Evolutionary conservation across 2,329 filamentous ascomycete genomes (phyloP), one percentile per base, ranked within the genome.

Genomic region (Karstenula rhodostoma): DNA sequence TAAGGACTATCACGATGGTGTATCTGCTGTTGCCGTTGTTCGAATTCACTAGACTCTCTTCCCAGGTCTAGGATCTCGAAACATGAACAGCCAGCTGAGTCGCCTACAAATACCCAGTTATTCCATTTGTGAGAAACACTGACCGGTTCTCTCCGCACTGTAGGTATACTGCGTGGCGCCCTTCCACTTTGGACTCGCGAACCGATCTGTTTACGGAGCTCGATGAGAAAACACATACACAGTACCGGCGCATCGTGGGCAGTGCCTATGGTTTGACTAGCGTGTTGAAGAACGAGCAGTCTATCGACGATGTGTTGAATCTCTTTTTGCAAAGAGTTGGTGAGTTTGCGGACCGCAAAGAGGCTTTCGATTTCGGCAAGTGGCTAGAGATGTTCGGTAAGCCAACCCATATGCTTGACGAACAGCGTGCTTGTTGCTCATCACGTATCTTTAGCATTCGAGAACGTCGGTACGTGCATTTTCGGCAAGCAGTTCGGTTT

Each of bases 361-460:
- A 64, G 37, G 32, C 42, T 10, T 55, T 70, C n/a, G 64, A 70
- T 52, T 55, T 70, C 29, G 63, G 64, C 3, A 17, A 56, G 12
- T 68, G 64, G 66, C 19, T 66, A n/a, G 55, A 68, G 43, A 78
- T 76, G 74, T 79, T 74, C 57, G 64, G 35, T 29, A 29, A 43
- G 33, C 29, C 22, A 4, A 32, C 2, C 7, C 48, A 15, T 35
- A 4, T 51, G 8, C n/a, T 4, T 13, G 15, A 19, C 6, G 1
- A 27, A 15, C 3, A 19, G 9, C 23, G 4, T n/a, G 22, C 8
- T 15, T 25, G 12, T 17, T 40, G 15, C 35, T 40, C 35, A 40
- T 12, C 13, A 17, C 2, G 12, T 40, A 17, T 40, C 6, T 40
- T 12, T 17, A 40, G 35, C 35, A 17, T 40, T 40, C 35, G 35